Evolutionary conservation across 257 asterid species (phyloP).

Genomic region (Lithospermum erythrorhizon): DNA sequence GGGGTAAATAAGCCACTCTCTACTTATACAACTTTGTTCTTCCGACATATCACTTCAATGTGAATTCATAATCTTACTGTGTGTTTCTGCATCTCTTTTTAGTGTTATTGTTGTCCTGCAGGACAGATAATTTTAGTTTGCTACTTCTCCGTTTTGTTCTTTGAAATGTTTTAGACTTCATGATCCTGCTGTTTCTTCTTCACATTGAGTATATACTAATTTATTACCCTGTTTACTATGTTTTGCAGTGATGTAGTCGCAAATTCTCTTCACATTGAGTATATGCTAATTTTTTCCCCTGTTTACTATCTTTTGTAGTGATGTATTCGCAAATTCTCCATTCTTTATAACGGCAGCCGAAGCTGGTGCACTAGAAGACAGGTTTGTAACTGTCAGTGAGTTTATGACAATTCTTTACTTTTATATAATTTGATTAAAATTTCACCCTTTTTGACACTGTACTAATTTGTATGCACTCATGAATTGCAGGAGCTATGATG

Average conservation of each 20-base stretch:
- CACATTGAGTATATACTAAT: conserved; percentile 10
- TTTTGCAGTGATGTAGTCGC: conserved; percentile 70
- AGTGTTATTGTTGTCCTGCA: not conserved
- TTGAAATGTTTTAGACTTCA: not conserved
- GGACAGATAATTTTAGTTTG: not conserved
- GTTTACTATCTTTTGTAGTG: conserved; percentile 44
- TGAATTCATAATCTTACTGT: not conserved
- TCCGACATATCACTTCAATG: conserved; percentile 1
- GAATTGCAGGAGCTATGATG: conserved; percentile 54
- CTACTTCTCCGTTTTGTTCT: not conserved
- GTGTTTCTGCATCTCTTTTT: not conserved
- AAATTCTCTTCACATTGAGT: conserved; percentile 39
- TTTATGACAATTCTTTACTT: conserved; percentile 11
- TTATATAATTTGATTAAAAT: not conserved
- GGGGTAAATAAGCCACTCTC: conserved; percentile 36
- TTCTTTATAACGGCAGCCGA: conserved; percentile 84
- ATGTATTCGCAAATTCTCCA: conserved; percentile 79
- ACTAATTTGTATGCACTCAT: conserved; percentile 8
- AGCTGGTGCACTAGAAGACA: conserved; percentile 61
- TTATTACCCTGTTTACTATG: conserved; percentile 13
- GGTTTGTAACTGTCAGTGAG: conserved; percentile 32
- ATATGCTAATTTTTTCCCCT: conserved; percentile 10
- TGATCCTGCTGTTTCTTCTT: conserved; percentile 2
- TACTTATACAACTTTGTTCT: conserved; percentile 1
- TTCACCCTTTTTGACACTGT: no score